Percentiles rank a stretch among this genome's conserved stretches.
phyloP scores from a whole-genome alignment of 1,139 yeast species.

The Nakaseomyces glabratus region DNA sequence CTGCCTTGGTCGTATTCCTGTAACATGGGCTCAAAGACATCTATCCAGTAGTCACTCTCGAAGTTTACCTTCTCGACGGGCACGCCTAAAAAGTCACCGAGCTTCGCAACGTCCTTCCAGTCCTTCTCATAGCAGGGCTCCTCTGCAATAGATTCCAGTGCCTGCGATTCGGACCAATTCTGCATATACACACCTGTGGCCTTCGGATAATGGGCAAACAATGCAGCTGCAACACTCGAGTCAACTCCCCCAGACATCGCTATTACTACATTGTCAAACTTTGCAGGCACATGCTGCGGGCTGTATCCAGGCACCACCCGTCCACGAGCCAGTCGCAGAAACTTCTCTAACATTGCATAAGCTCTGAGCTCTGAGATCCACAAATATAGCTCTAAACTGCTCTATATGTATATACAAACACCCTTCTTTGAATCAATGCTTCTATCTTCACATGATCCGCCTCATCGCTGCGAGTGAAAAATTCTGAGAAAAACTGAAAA shows the following conservation, averaged over 20 bases:
- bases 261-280: constrained; percentile 54
- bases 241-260: constrained; percentile 99
- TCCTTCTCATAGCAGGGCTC: constrained; percentile 71
- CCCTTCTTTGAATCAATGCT: too few relatives aligned
- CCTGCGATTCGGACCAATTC: constrained; percentile 64
- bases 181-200: constrained; percentile 86
- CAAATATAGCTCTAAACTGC: too few relatives aligned
- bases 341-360: too few relatives aligned
- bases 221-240: constrained; percentile 79
- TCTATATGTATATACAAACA: too few relatives aligned
- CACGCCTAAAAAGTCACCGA: constrained; percentile 52
- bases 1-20: constrained; percentile 56
- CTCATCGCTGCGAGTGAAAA: too few relatives aligned
- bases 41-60: constrained; percentile 85
- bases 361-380: too few relatives aligned
- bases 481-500: constrained; percentile 1
- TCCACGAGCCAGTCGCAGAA: background rate
- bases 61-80: constrained; percentile 73
- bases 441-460: too few relatives aligned
- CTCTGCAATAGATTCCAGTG: constrained; percentile 17
- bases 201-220: constrained; percentile 44
- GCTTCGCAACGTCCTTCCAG: constrained; percentile 73
- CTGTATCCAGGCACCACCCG: constrained; percentile 17
- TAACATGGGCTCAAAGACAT: constrained; percentile 89
- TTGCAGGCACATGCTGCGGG: constrained; percentile 39